phyloP scores from a whole-genome alignment of 2,329 filamentous ascomycete species.

The Cordyceps fumosorosea region DNA sequence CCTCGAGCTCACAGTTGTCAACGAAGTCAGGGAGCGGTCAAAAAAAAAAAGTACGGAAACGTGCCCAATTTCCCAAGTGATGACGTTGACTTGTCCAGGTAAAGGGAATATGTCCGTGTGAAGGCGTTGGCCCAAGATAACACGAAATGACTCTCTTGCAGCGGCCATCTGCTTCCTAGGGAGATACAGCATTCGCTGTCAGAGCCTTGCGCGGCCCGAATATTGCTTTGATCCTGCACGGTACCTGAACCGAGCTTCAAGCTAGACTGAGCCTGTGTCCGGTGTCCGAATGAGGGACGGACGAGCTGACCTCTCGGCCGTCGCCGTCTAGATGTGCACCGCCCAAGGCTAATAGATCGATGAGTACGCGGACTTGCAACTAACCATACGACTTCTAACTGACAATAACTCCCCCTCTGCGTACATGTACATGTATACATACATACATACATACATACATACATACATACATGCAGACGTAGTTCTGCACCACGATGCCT shows the following conservation, averaged over 20 bases:
- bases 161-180: not conserved
- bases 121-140: not conserved
- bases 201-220: conserved; percentile 2
- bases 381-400: not conserved
- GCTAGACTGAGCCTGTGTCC: not conserved
- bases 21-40: too few relatives aligned
- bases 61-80: too few relatives aligned
- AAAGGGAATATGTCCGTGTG: not conserved
- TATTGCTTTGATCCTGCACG: not conserved
- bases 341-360: conserved; percentile 1
- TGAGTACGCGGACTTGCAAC: not conserved
- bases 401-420: not conserved
- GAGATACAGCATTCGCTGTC: not conserved
- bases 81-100: too few relatives aligned
- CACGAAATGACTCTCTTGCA: not conserved
- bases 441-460: not conserved
- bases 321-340: not conserved
- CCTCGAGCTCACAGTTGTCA: too few relatives aligned
- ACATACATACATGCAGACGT: not conserved
- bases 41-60: too few relatives aligned
- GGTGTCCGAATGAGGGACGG: not conserved
- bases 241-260: not conserved
- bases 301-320: not conserved
- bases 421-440: not conserved
- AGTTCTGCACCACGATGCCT: not conserved